phyloP scores from a whole-genome alignment of 345 rosid species.

The Erodium maritimum region DNA sequence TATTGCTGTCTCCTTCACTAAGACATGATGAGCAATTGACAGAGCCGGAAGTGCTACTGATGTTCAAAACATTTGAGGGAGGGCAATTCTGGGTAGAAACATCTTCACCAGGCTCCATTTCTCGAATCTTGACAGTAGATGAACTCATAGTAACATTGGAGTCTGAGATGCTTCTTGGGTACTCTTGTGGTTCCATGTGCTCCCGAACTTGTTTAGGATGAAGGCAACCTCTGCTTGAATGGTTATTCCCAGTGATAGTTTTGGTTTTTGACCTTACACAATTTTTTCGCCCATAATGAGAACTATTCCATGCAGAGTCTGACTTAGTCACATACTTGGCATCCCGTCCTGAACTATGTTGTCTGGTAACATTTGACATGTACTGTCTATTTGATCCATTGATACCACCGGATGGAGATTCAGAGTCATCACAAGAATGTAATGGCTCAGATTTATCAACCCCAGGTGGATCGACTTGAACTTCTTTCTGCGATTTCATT shows the following conservation, averaged over 20 bases:
- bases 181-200: slow-evolving; percentile 46
- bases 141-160: slow-evolving; percentile 40
- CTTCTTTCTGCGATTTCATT: slow-evolving; percentile 42
- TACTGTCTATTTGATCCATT: slow-evolving; percentile 40
- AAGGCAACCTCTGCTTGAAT: too few relatives aligned
- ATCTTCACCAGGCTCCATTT: slow-evolving; percentile 14
- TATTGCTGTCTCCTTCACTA: slow-evolving; percentile 75
- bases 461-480: slow-evolving; percentile 29
- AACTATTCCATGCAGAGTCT: slow-evolving; percentile 44
- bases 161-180: slow-evolving; percentile 51
- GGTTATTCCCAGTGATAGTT: slow-evolving; percentile 21
- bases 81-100: too few relatives aligned
- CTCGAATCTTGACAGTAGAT: slow-evolving; percentile 32
- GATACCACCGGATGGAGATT: slow-evolving; percentile 37
- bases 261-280: slow-evolving; percentile 51
- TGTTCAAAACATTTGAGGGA: slow-evolving; percentile 14
- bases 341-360: slow-evolving; percentile 38
- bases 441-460: slow-evolving; percentile 42
- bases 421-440: slow-evolving; percentile 37
- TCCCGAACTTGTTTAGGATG: slow-evolving; percentile 71
- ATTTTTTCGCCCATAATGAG: slow-evolving; percentile 45
- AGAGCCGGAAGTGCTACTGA: slow-evolving; percentile 51
- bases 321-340: slow-evolving; percentile 36
- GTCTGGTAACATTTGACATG: slow-evolving; percentile 40
- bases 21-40: slow-evolving; percentile 83